Evolutionary conservation across 352 stramenopile species (phyloP), one percentile per base, ranked within the genome.

Genomic region (Globisporangium acanthophoron): DNA sequence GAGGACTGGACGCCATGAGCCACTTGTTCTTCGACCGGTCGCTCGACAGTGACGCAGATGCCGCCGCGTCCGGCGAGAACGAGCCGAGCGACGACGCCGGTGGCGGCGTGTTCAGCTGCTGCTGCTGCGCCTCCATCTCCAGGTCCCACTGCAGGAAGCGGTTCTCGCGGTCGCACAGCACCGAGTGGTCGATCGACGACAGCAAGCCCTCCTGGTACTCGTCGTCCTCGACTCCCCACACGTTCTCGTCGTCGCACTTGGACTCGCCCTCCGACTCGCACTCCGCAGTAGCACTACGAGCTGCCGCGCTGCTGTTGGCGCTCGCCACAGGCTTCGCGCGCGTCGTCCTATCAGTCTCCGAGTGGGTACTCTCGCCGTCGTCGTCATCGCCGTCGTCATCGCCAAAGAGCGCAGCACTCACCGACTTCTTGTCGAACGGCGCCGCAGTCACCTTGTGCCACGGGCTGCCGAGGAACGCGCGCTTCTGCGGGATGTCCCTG

Each of bases 151-250:
- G 76, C 52, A 90, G 55, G 54, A 92, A 92, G 2, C 83, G 78
- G 60, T 92, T 92, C 61, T 90, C 79, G 24, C 81, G 81, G 60
- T 92, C 83, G 49, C 83, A 92, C 35, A 92, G 66, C 47, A 89
- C 80, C 15, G 78, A 75, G 53, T 90, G 83, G 54, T 92, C 83
- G 55, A 92, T 92, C 3, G 77, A 89, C 12, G 75, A 77, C 6
- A 91, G 71, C 51, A 91, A 56, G 40, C 88, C 78, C 45, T 87
- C 78, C 66, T 88, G 71, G 31, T 88, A 87, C 49, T 69, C 71
- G 52, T 89, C 78, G 44, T 75, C 80, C 44, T 85, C 81, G 72
- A 88, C 80, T 21, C 81, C 81, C 81, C 81, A 91, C 15, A 91
- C 71, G 46, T 76, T 83, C 20, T 67, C 67, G 24, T 84, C 68